Base-by-base conservation (phyloP, 257 asterid species). In the Solanum appendiculatum region DNA sequence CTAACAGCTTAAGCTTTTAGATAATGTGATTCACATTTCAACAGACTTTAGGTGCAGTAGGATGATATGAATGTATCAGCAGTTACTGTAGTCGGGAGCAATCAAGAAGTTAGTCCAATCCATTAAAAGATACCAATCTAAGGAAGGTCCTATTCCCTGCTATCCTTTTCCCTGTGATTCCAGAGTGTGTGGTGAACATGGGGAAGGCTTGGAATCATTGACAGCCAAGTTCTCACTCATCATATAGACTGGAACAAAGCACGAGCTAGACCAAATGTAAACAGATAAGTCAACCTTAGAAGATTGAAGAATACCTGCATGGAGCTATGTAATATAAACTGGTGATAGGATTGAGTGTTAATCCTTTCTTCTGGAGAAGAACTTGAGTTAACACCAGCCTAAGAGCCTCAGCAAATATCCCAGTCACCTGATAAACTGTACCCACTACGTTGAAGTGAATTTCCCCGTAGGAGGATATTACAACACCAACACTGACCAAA, bases 241-340 rank as follows among this genome's bases (percentile, higher is more conserved):
- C 39, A 16, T n/a, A 85, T 77, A 75, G 58, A 85, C 44, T 86
- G 58, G 44, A 44, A 64, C 20, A 64, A 29, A 39, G 69, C 44
- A 86, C 3, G 3, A 13, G 86, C 9, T 48, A 18, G 68, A 80
- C 64, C 84, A 80, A 48, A 48, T 10, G 42, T 9, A 51, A 81
- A 81, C 84, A 90, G 46, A 54, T 80, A 29, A 37, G 72, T 82
- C 63, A 78, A 72, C 75, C 84, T 46, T 29, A 44, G 42, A 87
- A 90, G 56, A 88, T 82, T 86, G 84, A 88, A 85, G 89, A 33
- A 82, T 92, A 97, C 98, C 99, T 97, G 99, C 99, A 97, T 36
- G 99, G 99, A 84, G 99, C 99, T 88, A 97, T 97, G 94, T 97
- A 97, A 87, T 97, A 97, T 68, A 97, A 93, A 91, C 98, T 97